Conservation (phyloP, 2,329 filamentous ascomycete genomes). For the Ambrosiella xylebori region DNA sequence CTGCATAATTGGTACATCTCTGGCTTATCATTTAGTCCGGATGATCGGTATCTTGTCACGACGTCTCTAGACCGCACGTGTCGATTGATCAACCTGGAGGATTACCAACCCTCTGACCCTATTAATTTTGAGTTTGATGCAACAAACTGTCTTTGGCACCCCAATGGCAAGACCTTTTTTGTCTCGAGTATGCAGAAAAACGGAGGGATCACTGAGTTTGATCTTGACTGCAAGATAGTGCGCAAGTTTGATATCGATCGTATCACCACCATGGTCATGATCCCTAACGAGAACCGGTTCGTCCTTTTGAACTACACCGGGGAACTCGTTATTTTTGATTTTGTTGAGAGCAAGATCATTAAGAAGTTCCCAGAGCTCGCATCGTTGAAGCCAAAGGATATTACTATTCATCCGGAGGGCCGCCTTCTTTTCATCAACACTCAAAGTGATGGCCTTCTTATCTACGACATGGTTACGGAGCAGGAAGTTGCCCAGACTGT, state of each 20-base stretch:
- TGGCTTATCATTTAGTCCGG: constrained; percentile 79
- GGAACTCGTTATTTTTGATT: constrained; percentile 68
- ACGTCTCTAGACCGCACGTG: constrained; percentile 60
- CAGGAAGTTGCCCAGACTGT: constrained; percentile 37
- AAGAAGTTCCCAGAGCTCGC: constrained; percentile 21
- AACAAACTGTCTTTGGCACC: constrained; percentile 77
- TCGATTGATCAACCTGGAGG: constrained; percentile 44
- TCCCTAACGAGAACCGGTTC: constrained; percentile 60
- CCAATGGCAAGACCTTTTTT: constrained; percentile 16
- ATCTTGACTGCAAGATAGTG: constrained; percentile 36
- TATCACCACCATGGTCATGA: constrained; percentile 72
- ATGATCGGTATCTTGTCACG: constrained; percentile 70
- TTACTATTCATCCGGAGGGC: constrained; percentile 71
- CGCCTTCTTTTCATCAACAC: constrained; percentile 67
- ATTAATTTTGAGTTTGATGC: constrained; percentile 37
- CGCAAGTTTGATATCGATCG: constrained; percentile 51
- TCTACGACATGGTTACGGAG: background rate
- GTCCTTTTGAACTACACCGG: constrained; percentile 57
- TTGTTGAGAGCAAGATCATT: constrained; percentile 51
- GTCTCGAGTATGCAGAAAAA: constrained; percentile 17
- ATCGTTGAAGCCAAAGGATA: constrained; percentile 26
- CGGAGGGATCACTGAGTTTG: constrained; percentile 58
- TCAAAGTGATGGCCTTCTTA: constrained; percentile 37
- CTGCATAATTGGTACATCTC: constrained; percentile 57
- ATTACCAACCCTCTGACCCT: constrained; percentile 33